Conservation (phyloP, 495 filamentous ascomycete genomes). For the Astrocystis sublimbata region DNA sequence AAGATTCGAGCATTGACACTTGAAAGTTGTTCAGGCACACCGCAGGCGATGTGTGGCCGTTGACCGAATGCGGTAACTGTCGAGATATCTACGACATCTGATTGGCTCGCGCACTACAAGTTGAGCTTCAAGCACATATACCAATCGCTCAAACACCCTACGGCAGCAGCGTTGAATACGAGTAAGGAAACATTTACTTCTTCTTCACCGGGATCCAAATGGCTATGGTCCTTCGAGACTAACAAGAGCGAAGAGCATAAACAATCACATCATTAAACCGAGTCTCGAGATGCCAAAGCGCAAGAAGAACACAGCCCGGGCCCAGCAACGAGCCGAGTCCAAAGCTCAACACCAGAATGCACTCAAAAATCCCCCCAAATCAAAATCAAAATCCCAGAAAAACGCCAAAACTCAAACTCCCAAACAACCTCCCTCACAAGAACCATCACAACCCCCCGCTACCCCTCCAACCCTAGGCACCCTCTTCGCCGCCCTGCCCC, state of each 20-base stretch:
- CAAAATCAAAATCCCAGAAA: too few species aligned
- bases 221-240: too few species aligned
- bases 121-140: neutral
- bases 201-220: too few species aligned
- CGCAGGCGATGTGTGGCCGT: neutral
- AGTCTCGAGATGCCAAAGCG: constrained; percentile 1
- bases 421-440: neutral
- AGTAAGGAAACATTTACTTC: too few species aligned
- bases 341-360: too few species aligned
- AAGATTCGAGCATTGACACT: too few species aligned
- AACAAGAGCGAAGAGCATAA: neutral
- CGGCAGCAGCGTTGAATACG: too few species aligned
- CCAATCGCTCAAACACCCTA: neutral
- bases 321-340: neutral
- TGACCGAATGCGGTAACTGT: constrained; percentile 15
- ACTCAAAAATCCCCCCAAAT: too few species aligned
- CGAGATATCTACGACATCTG: neutral
- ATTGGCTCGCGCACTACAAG: neutral
- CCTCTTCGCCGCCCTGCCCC: constrained; percentile 27
- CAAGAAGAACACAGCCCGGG: neutral
- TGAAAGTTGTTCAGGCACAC: too few species aligned
- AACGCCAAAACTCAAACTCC: neutral
- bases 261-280: neutral
- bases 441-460: neutral
- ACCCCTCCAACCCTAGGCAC: neutral